Evolutionary conservation across 1,284 basidiomycete genomes (phyloP).

Genomic region (Sanghuangporus sanghuang): DNA sequence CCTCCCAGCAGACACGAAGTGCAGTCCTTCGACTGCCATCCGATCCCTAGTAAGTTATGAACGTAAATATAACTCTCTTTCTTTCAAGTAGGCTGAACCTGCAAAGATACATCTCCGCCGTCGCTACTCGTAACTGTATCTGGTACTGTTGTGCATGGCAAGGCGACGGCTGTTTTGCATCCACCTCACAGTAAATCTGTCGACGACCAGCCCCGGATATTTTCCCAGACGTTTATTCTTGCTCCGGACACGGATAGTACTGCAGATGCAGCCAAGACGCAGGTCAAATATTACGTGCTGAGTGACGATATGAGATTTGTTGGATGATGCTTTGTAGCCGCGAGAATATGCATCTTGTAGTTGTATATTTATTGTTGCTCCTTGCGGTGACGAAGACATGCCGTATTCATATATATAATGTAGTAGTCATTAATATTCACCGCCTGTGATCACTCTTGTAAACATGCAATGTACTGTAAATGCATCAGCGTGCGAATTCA

Average conservation of each 20-base stretch:
- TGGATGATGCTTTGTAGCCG: constrained; percentile 37
- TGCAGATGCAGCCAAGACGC: constrained; percentile 39
- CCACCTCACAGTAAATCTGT: constrained; percentile 46
- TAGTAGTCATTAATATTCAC: too few relatives aligned
- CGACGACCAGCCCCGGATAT: constrained; percentile 77
- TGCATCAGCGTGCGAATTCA: background rate
- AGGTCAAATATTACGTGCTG: constrained; percentile 65
- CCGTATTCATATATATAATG: too few relatives aligned
- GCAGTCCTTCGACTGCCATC: constrained; percentile 83
- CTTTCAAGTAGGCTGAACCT: constrained; percentile 13
- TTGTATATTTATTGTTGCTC: background rate
- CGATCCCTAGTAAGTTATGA: constrained; percentile 63
- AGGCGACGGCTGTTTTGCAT: constrained; percentile 51
- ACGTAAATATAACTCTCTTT: background rate
- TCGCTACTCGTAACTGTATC: constrained; percentile 75
- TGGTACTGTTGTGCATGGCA: constrained; percentile 72
- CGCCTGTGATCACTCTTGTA: background rate
- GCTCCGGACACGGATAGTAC: constrained; percentile 65
- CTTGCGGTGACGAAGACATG: too few relatives aligned
- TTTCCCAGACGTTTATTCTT: constrained; percentile 82
- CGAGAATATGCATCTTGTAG: background rate
- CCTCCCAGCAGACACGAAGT: constrained; percentile 75
- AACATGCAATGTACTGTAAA: background rate
- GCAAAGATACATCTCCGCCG: constrained; percentile 63
- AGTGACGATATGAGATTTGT: constrained; percentile 76